Conservation (phyloP, 2,329 filamentous ascomycete genomes). For the Colletotrichum sp. region DNA sequence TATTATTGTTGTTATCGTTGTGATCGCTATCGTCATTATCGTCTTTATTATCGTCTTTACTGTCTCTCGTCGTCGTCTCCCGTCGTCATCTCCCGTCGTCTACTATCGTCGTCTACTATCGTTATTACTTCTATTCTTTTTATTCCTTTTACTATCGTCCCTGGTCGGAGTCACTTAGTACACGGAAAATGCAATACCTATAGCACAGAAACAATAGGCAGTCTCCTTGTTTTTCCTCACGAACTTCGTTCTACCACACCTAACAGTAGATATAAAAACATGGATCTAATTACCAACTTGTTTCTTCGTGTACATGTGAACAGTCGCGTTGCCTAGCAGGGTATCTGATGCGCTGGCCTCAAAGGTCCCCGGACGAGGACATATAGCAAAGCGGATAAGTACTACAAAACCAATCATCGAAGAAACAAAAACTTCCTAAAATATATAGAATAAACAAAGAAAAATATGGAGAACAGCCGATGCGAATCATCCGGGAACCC, state of each 20-base stretch:
- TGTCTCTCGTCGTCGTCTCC: no score
- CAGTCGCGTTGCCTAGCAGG: neutral
- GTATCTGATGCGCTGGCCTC: neutral
- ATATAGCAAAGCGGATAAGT: neutral
- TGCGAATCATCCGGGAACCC: neutral
- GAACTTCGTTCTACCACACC: neutral
- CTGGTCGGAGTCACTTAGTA: no score
- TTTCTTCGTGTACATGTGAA: neutral
- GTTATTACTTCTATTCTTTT: no score
- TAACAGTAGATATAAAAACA: neutral
- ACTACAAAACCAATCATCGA: neutral
- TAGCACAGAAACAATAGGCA: no score
- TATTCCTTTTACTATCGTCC: no score
- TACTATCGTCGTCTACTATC: no score
- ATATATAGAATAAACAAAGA: neutral
- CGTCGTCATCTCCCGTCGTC: no score
- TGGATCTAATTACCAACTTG: neutral
- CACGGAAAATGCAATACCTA: no score
- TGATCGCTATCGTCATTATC: no score
- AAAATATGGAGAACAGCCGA: neutral
- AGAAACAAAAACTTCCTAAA: neutral
- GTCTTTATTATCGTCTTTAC: no score
- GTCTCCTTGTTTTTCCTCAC: neutral
- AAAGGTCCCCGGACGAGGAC: neutral
- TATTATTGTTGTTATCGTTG: no score